phyloP scores from a whole-genome alignment of 2,329 filamentous ascomycete species.

The Leptodontidium sp. region DNA sequence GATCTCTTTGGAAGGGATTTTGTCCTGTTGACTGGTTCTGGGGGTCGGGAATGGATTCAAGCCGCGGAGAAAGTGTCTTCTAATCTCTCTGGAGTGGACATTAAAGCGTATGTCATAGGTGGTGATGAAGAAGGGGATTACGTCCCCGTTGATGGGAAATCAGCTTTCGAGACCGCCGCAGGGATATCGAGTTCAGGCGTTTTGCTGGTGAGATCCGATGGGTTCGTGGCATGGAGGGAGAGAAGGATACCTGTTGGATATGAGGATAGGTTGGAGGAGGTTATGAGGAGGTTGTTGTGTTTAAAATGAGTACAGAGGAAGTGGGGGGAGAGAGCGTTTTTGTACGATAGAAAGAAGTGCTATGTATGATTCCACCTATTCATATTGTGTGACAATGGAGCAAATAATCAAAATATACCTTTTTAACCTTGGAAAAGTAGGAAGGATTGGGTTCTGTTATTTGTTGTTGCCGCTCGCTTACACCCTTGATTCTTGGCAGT shows the following conservation, averaged over 20 bases:
- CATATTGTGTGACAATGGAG: too few relatives aligned
- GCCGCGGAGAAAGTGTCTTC: conserved; percentile 24
- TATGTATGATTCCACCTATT: background rate
- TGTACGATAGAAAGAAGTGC: background rate
- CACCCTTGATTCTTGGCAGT: background rate
- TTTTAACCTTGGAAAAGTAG: too few relatives aligned
- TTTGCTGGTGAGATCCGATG: conserved; percentile 48
- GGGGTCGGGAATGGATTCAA: conserved; percentile 32
- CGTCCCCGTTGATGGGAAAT: conserved; percentile 19
- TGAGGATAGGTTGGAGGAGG: conserved; percentile 17
- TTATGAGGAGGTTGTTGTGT: conserved; percentile 5
- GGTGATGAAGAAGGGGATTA: conserved; percentile 22
- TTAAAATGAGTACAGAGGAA: background rate
- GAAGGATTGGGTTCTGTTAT: background rate
- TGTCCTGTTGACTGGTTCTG: conserved; percentile 42
- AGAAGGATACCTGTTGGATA: conserved; percentile 23
- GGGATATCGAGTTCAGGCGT: conserved; percentile 45
- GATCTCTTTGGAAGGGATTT: conserved; percentile 46
- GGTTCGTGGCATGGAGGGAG: conserved; percentile 47
- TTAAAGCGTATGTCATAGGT: conserved; percentile 33
- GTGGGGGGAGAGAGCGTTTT: background rate
- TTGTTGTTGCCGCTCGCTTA: too few relatives aligned
- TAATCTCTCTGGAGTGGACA: conserved; percentile 18
- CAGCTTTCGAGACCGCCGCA: conserved; percentile 39
- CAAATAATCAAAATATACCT: too few relatives aligned